These are phyloP conservation scores for Pholiota adiposa DNA, from an alignment of 1,284 basidiomycete genomes.

Conservation along the genomic window DNA sequence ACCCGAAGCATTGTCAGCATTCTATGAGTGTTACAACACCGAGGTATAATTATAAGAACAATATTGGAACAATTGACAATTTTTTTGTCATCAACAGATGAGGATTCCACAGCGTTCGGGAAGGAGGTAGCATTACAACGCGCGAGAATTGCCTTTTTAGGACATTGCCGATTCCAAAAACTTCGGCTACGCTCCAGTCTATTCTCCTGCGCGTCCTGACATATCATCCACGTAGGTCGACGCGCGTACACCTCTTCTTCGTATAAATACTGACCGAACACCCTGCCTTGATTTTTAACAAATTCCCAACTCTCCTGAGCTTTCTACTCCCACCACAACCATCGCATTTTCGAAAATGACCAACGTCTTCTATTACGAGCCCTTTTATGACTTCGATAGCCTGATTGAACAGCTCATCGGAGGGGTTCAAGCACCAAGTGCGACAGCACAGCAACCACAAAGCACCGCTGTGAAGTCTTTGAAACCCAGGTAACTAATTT, in stretches of 20 bases:
- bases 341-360: neutral
- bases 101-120: no score
- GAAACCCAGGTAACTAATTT: constrained; percentile 16
- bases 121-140: no score
- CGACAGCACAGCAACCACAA: neutral
- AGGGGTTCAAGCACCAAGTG: neutral
- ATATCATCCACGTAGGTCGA: neutral
- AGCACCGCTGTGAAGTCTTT: neutral
- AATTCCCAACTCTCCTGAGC: neutral
- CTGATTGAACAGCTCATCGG: neutral
- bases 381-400: neutral
- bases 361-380: neutral
- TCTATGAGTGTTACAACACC: no score
- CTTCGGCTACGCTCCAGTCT: neutral
- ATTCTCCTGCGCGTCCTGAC: neutral
- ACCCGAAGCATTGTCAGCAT: no score
- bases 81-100: no score
- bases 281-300: neutral
- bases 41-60: no score
- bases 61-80: no score
- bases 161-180: neutral
- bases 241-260: neutral
- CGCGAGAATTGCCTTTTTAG: neutral
- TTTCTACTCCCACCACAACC: neutral
- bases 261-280: neutral